phyloP scores from a whole-genome alignment of 768 basidiomycete species.

The Galerina sulciceps region DNA sequence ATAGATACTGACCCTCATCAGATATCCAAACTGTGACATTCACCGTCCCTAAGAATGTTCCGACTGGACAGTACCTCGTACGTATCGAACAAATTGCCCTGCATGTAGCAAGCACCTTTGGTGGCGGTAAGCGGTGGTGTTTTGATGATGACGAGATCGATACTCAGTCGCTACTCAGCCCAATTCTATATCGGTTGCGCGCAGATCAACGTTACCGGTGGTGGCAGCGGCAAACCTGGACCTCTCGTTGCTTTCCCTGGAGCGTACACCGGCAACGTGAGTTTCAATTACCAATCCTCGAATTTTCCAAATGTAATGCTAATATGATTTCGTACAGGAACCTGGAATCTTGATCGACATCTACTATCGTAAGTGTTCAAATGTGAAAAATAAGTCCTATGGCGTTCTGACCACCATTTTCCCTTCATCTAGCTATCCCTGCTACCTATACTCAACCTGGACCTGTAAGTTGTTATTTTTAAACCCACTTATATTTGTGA shows the following conservation, averaged over 20 bases:
- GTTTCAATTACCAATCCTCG: not conserved
- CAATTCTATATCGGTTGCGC: conserved; percentile 43
- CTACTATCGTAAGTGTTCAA: conserved; percentile 22
- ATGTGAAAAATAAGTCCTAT: no score
- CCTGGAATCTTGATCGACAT: conserved; percentile 28
- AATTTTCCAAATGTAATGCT: not conserved
- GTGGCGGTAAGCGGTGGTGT: conserved; percentile 37
- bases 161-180: conserved; percentile 14
- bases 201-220: conserved; percentile 43
- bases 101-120: conserved; percentile 41
- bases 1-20: not conserved
- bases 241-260: conserved; percentile 27
- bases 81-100: conserved; percentile 49
- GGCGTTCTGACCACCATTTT: not conserved
- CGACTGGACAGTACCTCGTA: conserved; percentile 45
- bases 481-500: not conserved
- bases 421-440: conserved; percentile 19
- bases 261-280: conserved; percentile 24
- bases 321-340: conserved; percentile 12
- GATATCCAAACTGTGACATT: conserved; percentile 33
- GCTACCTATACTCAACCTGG: conserved; percentile 26
- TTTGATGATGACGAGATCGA: not conserved
- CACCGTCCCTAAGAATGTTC: conserved; percentile 39
- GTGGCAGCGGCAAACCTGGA: conserved; percentile 31
- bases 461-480: conserved; percentile 17